Evolutionary conservation across 257 asterid genomes (phyloP).

Genomic region (Rauvolfia tetraphylla): DNA sequence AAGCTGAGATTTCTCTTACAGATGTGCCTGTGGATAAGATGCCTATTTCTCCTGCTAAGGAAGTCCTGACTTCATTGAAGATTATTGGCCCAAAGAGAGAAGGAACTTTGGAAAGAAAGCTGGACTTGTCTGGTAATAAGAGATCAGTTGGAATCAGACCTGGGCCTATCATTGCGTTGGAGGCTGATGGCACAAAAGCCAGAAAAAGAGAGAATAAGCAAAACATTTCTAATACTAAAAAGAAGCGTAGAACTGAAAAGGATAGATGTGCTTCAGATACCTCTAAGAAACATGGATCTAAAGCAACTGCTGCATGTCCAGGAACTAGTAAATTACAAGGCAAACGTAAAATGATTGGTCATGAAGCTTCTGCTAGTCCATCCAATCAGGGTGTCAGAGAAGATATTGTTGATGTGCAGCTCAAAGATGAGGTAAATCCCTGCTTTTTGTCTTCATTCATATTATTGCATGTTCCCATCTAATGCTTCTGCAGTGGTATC

Average conservation of each 20-base stretch:
- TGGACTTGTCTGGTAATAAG: slow-evolving; percentile 28
- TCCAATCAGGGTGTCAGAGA: slow-evolving; percentile 23
- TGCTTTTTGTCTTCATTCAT: slow-evolving; percentile 10
- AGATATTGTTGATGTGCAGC: slow-evolving; percentile 31
- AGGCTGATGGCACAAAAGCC: slow-evolving; percentile 36
- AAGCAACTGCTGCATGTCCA: slow-evolving; percentile 22
- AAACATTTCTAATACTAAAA: slow-evolving; percentile 26
- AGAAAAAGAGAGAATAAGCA: slow-evolving; percentile 47
- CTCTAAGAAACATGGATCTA: slow-evolving; percentile 35
- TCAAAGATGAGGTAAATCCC: slow-evolving; percentile 55
- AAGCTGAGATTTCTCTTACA: slow-evolving; percentile 30
- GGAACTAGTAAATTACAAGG: slow-evolving; percentile 32
- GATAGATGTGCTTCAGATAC: slow-evolving; percentile 34
- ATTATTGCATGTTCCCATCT: slow-evolving; percentile 16
- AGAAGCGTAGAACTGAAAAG: slow-evolving; percentile 41
- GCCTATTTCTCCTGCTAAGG: slow-evolving; percentile 32
- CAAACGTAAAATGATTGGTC: slow-evolving; percentile 36
- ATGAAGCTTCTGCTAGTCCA: slow-evolving; percentile 29
- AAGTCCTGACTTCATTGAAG: slow-evolving; percentile 30
- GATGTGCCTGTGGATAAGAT: slow-evolving; percentile 27
- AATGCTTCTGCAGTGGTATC: slow-evolving; percentile 5
- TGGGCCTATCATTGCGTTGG: slow-evolving; percentile 35
- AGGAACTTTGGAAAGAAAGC: slow-evolving; percentile 39
- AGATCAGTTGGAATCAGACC: slow-evolving; percentile 36
- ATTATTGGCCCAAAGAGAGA: slow-evolving; percentile 28